A percentile compares a stretch with the other conserved stretches of the same genome.
Conservation (phyloP, 1,284 basidiomycete species). For the Tylopilus sp. region DNA sequence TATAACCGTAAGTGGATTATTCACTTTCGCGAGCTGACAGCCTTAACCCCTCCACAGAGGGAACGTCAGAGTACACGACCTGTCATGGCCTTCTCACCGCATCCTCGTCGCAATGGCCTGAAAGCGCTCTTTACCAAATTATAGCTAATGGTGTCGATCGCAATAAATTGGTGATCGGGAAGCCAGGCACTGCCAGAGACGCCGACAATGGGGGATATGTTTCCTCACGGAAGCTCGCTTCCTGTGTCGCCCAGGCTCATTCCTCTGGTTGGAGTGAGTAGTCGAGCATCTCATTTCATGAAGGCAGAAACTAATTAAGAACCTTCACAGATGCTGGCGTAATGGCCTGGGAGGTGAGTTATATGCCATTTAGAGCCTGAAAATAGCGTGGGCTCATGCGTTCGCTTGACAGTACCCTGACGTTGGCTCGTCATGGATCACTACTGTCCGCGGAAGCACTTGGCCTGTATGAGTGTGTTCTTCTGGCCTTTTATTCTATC, state of each 20-base stretch:
- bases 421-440: too few species aligned
- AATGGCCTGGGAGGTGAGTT: too few species aligned
- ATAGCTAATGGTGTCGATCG: constrained; percentile 49
- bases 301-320: too few species aligned
- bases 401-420: too few species aligned
- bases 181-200: constrained; percentile 49
- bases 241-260: constrained; percentile 6
- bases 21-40: background rate
- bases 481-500: too few species aligned
- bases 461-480: too few species aligned
- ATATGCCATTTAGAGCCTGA: too few species aligned
- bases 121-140: constrained; percentile 56
- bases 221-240: background rate
- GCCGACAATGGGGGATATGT: constrained; percentile 39
- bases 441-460: too few species aligned
- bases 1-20: constrained; percentile 49
- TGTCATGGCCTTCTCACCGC: constrained; percentile 41
- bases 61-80: constrained; percentile 43
- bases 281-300: too few species aligned
- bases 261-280: background rate
- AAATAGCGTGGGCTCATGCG: too few species aligned
- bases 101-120: constrained; percentile 41
- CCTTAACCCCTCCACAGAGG: constrained; percentile 34
- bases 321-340: too few species aligned
- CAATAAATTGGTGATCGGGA: constrained; percentile 56